Percentiles rank a stretch among this genome's conserved stretches.
phyloP scores from a whole-genome alignment of 1,284 basidiomycete species.

The Boletellus dicymbophilus region DNA sequence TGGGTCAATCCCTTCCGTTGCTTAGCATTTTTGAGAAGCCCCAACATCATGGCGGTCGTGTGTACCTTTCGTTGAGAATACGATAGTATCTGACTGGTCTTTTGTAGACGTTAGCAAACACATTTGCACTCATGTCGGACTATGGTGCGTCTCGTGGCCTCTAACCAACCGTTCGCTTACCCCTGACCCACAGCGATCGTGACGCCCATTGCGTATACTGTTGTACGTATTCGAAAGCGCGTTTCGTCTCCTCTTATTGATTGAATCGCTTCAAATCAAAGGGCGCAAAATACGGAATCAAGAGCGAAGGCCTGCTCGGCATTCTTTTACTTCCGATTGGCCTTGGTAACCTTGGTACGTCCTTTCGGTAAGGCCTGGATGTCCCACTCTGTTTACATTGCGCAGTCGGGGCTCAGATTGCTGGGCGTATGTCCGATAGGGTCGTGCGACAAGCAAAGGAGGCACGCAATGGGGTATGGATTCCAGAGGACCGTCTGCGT shows the following conservation, averaged over 20 bases:
- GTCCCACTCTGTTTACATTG: not conserved
- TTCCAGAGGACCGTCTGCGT: conserved; percentile 62
- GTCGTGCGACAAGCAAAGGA: conserved; percentile 48
- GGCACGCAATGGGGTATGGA: conserved; percentile 49
- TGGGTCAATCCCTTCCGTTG: conserved; percentile 63
- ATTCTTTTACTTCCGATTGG: conserved; percentile 62
- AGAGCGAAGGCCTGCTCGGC: conserved; percentile 59
- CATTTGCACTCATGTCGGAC: conserved; percentile 43
- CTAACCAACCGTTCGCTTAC: not conserved
- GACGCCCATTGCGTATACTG: conserved; percentile 33
- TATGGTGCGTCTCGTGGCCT: conserved; percentile 35
- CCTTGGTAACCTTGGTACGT: conserved; percentile 59
- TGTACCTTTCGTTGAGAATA: conserved; percentile 28
- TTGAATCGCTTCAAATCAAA: conserved; percentile 22
- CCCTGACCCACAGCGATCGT: conserved; percentile 35
- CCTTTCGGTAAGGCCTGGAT: not conserved
- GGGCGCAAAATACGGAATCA: conserved; percentile 60
- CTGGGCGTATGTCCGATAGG: conserved; percentile 56
- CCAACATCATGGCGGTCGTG: conserved; percentile 58
- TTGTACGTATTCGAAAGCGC: conserved; percentile 22
- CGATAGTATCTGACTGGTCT: not conserved
- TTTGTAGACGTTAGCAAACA: conserved; percentile 42
- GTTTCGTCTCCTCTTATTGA: not conserved
- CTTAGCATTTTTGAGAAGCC: conserved; percentile 54
- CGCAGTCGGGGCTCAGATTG: conserved; percentile 52